These are phyloP conservation scores for Escovopsis sp. DNA, from an alignment of 2,329 filamentous ascomycete genomes.

Conservation along the genomic window DNA sequence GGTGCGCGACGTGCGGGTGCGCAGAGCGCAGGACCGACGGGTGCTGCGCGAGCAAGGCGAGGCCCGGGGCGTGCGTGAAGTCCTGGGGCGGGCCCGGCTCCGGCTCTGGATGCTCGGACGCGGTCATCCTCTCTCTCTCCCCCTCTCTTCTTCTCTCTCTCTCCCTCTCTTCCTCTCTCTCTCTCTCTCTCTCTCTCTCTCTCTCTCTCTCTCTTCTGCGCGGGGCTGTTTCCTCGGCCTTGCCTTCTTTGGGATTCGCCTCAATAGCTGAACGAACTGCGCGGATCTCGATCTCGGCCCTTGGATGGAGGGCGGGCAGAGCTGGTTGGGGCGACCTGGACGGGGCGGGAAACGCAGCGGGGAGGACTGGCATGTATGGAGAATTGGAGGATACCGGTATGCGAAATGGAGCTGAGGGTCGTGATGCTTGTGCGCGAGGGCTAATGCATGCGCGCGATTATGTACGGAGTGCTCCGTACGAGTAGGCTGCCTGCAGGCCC, in stretches of 20 bases:
- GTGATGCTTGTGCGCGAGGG: too few species aligned
- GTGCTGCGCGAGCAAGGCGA: conserved; percentile 3
- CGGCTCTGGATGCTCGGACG: too few species aligned
- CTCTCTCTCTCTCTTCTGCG: not conserved
- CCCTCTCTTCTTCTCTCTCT: not conserved
- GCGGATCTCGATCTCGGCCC: not conserved
- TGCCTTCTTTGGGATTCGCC: too few species aligned
- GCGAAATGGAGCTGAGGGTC: too few species aligned
- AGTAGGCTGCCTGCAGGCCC: too few species aligned
- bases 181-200: not conserved
- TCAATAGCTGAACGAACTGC: not conserved
- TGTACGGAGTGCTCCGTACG: too few species aligned
- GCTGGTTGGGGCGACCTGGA: not conserved
- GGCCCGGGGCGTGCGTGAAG: conserved; percentile 6
- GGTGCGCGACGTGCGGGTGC: conserved; percentile 7
- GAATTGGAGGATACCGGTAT: too few species aligned
- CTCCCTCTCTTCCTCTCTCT: not conserved
- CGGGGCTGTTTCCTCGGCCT: too few species aligned
- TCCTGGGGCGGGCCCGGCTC: not conserved
- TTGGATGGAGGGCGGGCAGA: not conserved
- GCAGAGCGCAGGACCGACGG: conserved; percentile 5
- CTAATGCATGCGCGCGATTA: too few species aligned
- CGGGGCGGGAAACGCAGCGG: too few species aligned
- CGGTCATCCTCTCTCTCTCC: not conserved
- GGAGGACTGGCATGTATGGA: too few species aligned